Evolutionary conservation across 768 basidiomycete species (phyloP).

Genomic region (Chalciporus chontae): DNA sequence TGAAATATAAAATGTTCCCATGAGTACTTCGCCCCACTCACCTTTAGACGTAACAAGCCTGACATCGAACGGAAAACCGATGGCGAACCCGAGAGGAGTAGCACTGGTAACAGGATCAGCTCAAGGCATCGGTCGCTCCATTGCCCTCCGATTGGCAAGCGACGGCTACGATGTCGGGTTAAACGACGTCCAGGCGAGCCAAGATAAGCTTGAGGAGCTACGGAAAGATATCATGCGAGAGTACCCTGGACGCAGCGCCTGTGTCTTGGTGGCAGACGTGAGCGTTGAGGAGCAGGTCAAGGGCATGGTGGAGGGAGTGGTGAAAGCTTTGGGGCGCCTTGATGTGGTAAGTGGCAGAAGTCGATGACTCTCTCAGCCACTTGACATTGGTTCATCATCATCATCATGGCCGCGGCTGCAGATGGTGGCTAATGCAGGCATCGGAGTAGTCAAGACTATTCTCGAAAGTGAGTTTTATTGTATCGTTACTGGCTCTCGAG

Average conservation of each 20-base stretch:
- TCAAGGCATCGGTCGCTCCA: constrained; percentile 32
- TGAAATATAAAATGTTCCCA: too few relatives aligned
- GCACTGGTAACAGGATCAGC: constrained; percentile 32
- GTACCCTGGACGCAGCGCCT: constrained; percentile 7
- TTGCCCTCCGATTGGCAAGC: constrained; percentile 34
- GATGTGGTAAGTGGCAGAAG: constrained; percentile 4
- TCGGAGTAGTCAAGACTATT: neutral
- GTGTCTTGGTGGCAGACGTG: constrained; percentile 16
- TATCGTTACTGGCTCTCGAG: too few relatives aligned
- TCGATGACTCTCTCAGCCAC: too few relatives aligned
- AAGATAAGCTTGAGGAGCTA: constrained; percentile 11
- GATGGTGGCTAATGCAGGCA: constrained; percentile 21
- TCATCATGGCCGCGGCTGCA: neutral
- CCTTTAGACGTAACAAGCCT: too few relatives aligned
- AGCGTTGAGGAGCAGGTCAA: constrained; percentile 5
- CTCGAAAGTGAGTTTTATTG: neutral
- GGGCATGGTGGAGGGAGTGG: neutral
- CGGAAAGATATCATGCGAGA: constrained; percentile 13
- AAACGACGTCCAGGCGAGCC: constrained; percentile 30
- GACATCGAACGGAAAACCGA: too few relatives aligned
- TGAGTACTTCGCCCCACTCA: too few relatives aligned
- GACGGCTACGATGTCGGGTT: constrained; percentile 36
- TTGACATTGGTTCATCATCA: too few relatives aligned
- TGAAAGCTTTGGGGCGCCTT: constrained; percentile 5
- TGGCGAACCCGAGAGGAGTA: constrained; percentile 21